These are phyloP conservation scores for Sabuloglossum arenarium DNA, from an alignment of 495 filamentous ascomycete species.

Conservation along the genomic window DNA sequence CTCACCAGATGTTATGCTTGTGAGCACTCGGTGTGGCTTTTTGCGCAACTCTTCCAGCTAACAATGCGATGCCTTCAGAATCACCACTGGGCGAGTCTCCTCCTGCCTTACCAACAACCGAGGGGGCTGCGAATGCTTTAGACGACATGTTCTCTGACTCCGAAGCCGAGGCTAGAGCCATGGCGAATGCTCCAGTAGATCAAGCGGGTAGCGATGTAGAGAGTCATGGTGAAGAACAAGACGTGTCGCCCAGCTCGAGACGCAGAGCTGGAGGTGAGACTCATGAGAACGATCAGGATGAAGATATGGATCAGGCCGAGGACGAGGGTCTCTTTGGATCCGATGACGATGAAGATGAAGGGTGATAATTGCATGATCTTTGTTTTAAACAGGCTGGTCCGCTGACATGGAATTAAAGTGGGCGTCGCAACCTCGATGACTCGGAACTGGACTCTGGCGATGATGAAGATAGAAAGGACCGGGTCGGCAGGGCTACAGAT, in stretches of 20 bases:
- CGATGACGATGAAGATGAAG: constrained; percentile 12
- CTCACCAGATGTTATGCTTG: not conserved
- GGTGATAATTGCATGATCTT: not conserved
- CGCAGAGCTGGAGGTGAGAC: constrained; percentile 2
- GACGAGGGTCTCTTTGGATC: constrained; percentile 9
- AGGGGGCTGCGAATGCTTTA: not conserved
- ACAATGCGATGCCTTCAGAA: not conserved
- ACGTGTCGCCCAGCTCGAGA: not conserved
- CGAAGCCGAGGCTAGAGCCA: not conserved
- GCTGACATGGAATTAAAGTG: constrained; percentile 15
- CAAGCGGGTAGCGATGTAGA: not conserved
- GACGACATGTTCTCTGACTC: not conserved
- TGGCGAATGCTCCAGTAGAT: not conserved
- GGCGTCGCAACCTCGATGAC: constrained; percentile 37
- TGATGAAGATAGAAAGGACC: constrained; percentile 32
- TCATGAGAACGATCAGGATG: constrained; percentile 12
- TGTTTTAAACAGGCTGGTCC: not conserved
- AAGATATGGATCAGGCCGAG: constrained; percentile 14
- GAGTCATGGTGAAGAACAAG: not conserved
- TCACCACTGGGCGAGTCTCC: not conserved
- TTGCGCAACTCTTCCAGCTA: not conserved
- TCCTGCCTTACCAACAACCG: not conserved
- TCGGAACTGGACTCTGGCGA: constrained; percentile 66
- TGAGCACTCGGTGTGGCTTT: not conserved
- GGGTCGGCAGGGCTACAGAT: constrained; percentile 12